Evolutionary conservation across 345 rosid species (phyloP).

Genomic region (Hibiscus syriacus): DNA sequence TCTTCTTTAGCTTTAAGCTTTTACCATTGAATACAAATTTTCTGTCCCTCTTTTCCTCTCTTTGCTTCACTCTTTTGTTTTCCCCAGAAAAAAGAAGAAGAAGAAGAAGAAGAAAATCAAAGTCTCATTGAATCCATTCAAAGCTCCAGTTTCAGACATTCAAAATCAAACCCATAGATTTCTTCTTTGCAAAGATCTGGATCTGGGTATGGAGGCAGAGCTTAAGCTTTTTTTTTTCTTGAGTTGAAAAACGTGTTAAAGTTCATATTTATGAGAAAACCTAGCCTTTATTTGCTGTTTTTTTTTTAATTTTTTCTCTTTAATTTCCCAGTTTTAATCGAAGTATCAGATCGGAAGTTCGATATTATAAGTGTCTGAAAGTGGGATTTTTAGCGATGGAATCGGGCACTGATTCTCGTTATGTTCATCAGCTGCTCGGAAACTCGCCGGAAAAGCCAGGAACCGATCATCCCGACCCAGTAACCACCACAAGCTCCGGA

Average conservation of each 20-base stretch:
- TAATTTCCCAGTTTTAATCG: background rate
- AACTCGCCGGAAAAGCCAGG: constrained; percentile 27
- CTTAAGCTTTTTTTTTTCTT: background rate
- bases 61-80: background rate
- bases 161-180: constrained; percentile 19
- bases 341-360: background rate
- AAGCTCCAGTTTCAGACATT: constrained; percentile 22
- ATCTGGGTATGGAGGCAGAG: constrained; percentile 20
- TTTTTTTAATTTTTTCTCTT: constrained; percentile 15
- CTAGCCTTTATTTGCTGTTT: constrained; percentile 12
- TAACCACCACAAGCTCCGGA: constrained; percentile 26
- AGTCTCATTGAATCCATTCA: no score
- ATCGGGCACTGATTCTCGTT: constrained; percentile 17
- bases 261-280: background rate
- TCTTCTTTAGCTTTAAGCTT: constrained; percentile 1
- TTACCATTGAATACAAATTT: background rate
- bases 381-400: constrained; percentile 18
- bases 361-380: background rate
- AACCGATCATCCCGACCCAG: constrained; percentile 31
- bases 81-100: background rate
- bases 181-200: constrained; percentile 32
- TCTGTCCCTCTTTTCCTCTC: background rate
- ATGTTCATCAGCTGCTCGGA: constrained; percentile 46
- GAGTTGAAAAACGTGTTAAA: background rate
- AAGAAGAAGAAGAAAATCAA: no score